Percentiles rank a stretch among this genome's conserved stretches.
phyloP scores from a whole-genome alignment of 331 rosid genomes.

The Saraca asoca region DNA sequence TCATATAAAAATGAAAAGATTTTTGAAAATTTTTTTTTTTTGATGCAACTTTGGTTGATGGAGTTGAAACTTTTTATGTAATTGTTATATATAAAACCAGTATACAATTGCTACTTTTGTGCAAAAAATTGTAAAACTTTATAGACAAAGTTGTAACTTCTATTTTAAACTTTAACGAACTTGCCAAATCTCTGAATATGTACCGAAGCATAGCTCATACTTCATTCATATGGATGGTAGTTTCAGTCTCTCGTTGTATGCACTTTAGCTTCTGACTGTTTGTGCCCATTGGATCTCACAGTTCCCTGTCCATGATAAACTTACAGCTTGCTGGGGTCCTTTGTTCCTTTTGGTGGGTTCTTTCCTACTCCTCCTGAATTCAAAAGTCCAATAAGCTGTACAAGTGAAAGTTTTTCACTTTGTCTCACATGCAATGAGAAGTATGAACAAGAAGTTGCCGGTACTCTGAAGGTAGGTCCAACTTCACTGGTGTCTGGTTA shows the following conservation, averaged over 20 bases:
- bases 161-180: too few relatives aligned
- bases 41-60: too few relatives aligned
- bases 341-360: conserved; percentile 93
- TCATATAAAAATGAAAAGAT: too few relatives aligned
- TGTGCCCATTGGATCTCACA: conserved; percentile 57
- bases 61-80: too few relatives aligned
- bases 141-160: too few relatives aligned
- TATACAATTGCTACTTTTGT: too few relatives aligned
- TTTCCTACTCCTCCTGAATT: conserved; percentile 64
- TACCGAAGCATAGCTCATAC: not conserved
- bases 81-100: too few relatives aligned
- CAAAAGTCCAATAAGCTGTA: conserved; percentile 46
- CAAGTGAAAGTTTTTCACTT: conserved; percentile 43
- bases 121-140: too few relatives aligned
- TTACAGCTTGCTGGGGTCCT: conserved; percentile 97
- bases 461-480: conserved; percentile 52
- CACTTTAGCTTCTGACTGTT: conserved; percentile 48
- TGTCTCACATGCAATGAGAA: conserved; percentile 76
- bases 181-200: too few relatives aligned
- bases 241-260: conserved; percentile 26
- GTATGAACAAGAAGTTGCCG: conserved; percentile 79
- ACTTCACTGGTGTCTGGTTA: conserved; percentile 37
- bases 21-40: too few relatives aligned
- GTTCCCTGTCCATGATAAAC: conserved; percentile 54
- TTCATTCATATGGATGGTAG: conserved; percentile 9